These are phyloP conservation scores for Hymenotorrendiella dingleyae DNA, from an alignment of 2,329 filamentous ascomycete genomes.

Conservation along the genomic window DNA sequence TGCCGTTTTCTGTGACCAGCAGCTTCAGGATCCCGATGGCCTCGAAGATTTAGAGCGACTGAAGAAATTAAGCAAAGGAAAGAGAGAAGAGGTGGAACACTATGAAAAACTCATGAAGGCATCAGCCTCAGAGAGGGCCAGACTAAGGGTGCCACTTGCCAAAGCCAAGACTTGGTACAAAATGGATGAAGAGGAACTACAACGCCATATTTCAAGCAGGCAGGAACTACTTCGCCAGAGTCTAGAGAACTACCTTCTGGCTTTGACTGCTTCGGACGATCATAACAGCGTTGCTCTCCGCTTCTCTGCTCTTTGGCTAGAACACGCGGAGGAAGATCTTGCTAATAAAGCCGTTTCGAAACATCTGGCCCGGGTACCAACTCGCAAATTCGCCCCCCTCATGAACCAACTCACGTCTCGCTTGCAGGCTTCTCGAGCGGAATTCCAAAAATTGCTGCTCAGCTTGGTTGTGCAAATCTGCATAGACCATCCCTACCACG, in stretches of 20 bases:
- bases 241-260: constrained; percentile 86
- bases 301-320: constrained; percentile 91
- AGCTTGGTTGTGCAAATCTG: constrained; percentile 78
- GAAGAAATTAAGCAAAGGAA: constrained; percentile 71
- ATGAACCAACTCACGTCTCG: constrained; percentile 98
- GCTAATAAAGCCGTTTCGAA: constrained; percentile 73
- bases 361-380: constrained; percentile 70
- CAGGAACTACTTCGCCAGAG: constrained; percentile 82
- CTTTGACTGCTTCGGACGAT: constrained; percentile 76
- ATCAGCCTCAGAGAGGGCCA: constrained; percentile 40
- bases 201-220: constrained; percentile 68
- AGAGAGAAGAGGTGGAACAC: constrained; percentile 72
- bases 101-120: constrained; percentile 53
- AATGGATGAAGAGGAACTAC: constrained; percentile 83
- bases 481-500: constrained; percentile 88
- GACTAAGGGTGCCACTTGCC: constrained; percentile 50
- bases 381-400: constrained; percentile 82
- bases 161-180: constrained; percentile 84
- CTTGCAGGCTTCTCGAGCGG: constrained; percentile 60
- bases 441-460: constrained; percentile 73
- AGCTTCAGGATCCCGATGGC: constrained; percentile 79
- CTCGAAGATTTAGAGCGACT: constrained; percentile 80
- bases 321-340: constrained; percentile 67
- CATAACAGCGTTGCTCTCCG: constrained; percentile 86
- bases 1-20: constrained; percentile 89